Evolutionary conservation across 306 rosid species (phyloP).

Genomic region (Vigna angularis): DNA sequence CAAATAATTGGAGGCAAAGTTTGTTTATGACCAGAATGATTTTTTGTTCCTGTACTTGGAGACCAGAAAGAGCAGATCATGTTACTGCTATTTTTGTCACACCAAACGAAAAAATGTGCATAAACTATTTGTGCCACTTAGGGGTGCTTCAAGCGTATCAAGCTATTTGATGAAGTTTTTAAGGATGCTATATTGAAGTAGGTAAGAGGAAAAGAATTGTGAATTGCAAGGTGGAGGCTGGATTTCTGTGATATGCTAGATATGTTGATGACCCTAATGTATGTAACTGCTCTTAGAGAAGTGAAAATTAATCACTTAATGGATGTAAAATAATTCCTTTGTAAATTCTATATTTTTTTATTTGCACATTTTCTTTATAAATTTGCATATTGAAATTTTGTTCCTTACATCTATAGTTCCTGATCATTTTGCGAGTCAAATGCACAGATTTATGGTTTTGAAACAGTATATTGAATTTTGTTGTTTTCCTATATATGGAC

Average conservation of each 20-base stretch:
- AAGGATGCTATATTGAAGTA: slow-evolving; percentile 14
- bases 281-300: slow-evolving; percentile 40
- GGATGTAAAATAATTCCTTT: slow-evolving; percentile 36
- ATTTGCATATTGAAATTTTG: slow-evolving; percentile 15
- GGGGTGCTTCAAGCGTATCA: slow-evolving; percentile 20
- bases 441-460: too few species aligned
- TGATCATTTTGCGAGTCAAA: background rate
- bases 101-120: background rate
- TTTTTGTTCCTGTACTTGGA: slow-evolving; percentile 18
- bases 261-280: slow-evolving; percentile 30
- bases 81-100: slow-evolving; percentile 28
- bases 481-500: too few species aligned
- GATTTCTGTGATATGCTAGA: slow-evolving; percentile 22
- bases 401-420: slow-evolving; percentile 18
- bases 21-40: slow-evolving; percentile 45
- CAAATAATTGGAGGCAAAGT: slow-evolving; percentile 33
- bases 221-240: slow-evolving; percentile 32
- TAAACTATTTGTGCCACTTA: slow-evolving; percentile 14
- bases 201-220: slow-evolving; percentile 26
- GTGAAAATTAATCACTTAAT: slow-evolving; percentile 19
- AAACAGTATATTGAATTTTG: too few species aligned
- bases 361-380: background rate
- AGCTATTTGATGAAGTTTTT: background rate
- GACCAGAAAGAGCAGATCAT: slow-evolving; percentile 29
- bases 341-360: slow-evolving; percentile 19